Conservation (phyloP, 2,329 filamentous ascomycete species). For the Tolypocladium ovalisporum region DNA sequence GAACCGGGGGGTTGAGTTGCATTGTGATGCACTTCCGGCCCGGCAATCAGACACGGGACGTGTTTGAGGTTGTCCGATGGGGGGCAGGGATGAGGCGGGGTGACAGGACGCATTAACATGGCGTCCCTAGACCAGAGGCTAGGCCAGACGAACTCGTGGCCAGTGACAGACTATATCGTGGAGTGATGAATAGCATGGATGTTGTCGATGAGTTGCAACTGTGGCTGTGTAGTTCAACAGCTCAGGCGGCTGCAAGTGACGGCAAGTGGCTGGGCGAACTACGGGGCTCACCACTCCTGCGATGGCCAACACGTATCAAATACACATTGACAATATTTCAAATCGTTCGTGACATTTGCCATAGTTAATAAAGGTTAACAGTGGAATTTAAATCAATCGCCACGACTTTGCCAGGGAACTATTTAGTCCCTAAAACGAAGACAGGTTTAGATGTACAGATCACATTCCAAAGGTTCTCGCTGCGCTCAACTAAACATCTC, state of each 20-base stretch:
- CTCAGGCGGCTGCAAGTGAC: background rate
- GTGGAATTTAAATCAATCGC: no score
- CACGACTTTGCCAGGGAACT: no score
- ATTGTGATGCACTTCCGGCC: background rate
- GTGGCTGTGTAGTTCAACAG: background rate
- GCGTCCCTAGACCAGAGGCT: background rate
- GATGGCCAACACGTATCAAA: background rate
- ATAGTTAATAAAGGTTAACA: no score
- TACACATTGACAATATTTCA: background rate
- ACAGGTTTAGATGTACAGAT: background rate
- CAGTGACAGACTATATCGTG: background rate
- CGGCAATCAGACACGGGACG: constrained; percentile 1
- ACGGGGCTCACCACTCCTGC: background rate
- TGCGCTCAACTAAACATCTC: background rate
- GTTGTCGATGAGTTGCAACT: background rate
- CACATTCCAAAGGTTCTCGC: no score
- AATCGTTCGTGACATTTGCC: no score
- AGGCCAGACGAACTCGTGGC: background rate
- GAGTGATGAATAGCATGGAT: background rate
- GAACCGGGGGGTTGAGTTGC: background rate
- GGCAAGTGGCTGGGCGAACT: background rate
- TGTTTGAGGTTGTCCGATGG: background rate
- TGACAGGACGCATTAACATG: background rate
- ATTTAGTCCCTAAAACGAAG: no score
- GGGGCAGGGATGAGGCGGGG: background rate